Conservation (phyloP, 495 filamentous ascomycete species). For the Trichocladium antarcticum region DNA sequence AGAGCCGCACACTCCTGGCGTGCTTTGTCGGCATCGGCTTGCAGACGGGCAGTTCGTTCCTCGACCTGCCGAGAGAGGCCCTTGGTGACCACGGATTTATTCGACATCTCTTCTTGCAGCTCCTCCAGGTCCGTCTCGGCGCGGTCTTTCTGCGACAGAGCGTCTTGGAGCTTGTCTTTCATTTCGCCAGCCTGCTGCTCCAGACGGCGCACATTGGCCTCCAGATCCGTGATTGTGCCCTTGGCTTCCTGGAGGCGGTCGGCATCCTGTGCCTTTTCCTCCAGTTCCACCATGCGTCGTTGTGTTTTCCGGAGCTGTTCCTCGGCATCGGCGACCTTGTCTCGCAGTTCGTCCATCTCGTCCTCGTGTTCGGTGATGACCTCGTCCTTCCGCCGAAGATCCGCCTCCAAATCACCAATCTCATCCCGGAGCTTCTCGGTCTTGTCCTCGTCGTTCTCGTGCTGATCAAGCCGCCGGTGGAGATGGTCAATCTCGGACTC, state of each 20-base stretch:
- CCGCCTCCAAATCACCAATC: constrained; percentile 48
- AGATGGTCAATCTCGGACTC: constrained; percentile 45
- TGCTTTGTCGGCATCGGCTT: constrained; percentile 50
- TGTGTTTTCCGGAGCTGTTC: constrained; percentile 45
- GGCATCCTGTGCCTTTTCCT: constrained; percentile 45
- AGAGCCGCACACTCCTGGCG: constrained; percentile 46
- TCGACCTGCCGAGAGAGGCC: constrained; percentile 67
- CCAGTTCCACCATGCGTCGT: constrained; percentile 48
- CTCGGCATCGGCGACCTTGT: constrained; percentile 43
- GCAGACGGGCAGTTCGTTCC: constrained; percentile 53
- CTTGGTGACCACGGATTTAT: constrained; percentile 67
- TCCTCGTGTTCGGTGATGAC: constrained; percentile 35
- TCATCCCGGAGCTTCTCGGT: constrained; percentile 48
- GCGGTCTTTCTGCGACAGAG: constrained; percentile 50
- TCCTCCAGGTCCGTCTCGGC: constrained; percentile 50
- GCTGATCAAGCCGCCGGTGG: constrained; percentile 41
- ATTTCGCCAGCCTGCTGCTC: constrained; percentile 45
- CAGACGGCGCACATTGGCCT: constrained; percentile 33
- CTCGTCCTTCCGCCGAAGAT: constrained; percentile 45
- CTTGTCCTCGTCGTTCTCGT: constrained; percentile 28
- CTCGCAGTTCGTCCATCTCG: constrained; percentile 31
- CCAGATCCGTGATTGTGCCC: constrained; percentile 39
- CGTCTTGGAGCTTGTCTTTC: constrained; percentile 50
- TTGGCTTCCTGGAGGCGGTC: constrained; percentile 46
- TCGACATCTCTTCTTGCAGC: constrained; percentile 64